Conservation (phyloP, 2,329 filamentous ascomycete genomes). For the Arthrobotrys sinensis region DNA sequence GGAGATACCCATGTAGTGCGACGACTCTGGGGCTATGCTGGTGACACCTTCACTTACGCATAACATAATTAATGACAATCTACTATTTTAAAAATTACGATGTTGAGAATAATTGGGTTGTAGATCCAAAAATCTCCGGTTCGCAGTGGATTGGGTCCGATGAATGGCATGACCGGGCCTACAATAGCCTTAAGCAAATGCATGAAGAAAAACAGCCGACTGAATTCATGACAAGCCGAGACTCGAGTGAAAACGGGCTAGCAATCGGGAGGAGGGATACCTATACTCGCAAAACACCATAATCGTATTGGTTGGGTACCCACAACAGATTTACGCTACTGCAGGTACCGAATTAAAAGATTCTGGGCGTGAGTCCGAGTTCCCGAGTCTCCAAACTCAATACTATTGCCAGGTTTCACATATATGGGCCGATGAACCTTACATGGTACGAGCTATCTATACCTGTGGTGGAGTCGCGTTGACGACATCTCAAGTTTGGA, state of each 20-base stretch:
- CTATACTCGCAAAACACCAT: neutral
- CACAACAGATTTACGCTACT: conserved; percentile 46
- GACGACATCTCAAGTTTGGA: conserved; percentile 30
- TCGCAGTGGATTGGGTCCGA: conserved; percentile 11
- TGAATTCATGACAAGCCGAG: neutral
- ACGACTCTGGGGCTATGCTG: conserved; percentile 23
- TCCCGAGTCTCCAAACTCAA: neutral
- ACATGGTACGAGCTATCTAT: conserved; percentile 26
- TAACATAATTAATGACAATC: conserved; percentile 37
- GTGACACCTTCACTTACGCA: conserved; percentile 5
- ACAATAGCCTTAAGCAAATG: neutral
- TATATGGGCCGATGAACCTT: conserved; percentile 11
- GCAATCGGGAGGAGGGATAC: conserved; percentile 2
- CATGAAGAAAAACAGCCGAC: neutral
- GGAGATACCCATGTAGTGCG: conserved; percentile 26
- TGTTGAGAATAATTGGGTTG: conserved; percentile 3
- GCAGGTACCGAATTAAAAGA: conserved; percentile 50
- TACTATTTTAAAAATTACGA: conserved; percentile 11
- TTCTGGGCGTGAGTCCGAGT: conserved; percentile 25
- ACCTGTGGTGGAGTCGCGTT: conserved; percentile 29
- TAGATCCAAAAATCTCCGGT: conserved; percentile 28
- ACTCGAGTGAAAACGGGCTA: neutral
- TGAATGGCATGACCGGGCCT: neutral
- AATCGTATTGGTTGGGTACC: conserved; percentile 3
- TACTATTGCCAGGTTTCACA: conserved; percentile 35